phyloP scores from a whole-genome alignment of 495 filamentous ascomycete species.

The Tuber microsphaerosporum region DNA sequence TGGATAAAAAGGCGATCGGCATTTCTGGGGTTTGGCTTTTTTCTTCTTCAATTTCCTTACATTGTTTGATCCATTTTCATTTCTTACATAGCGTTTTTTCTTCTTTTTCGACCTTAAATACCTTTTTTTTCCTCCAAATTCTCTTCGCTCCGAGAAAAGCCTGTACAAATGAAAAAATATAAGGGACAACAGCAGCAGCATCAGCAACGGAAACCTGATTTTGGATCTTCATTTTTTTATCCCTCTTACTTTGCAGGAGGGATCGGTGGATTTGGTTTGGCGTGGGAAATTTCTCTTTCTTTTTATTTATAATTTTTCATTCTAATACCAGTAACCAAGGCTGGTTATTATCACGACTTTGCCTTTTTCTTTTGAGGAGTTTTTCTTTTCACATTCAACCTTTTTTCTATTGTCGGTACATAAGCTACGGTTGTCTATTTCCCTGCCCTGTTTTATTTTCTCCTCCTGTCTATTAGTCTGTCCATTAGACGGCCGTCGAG shows the following conservation, averaged over 20 bases:
- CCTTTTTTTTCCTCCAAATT: not conserved
- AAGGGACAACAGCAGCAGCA: not conserved
- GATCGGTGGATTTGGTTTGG: not conserved
- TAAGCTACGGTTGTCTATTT: not conserved
- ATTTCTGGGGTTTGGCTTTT: slow-evolving; percentile 28
- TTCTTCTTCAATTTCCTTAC: slow-evolving; percentile 7
- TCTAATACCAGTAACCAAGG: not conserved
- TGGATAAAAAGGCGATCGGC: slow-evolving; percentile 34
- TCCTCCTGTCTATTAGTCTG: not conserved
- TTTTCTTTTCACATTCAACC: not conserved
- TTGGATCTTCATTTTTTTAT: not conserved
- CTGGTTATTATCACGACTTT: not conserved
- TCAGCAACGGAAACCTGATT: not conserved
- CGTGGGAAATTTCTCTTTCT: not conserved
- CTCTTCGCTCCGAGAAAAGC: not conserved
- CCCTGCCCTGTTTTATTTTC: not conserved
- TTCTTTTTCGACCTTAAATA: not conserved
- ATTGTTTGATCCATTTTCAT: not conserved
- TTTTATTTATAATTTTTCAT: too few relatives aligned
- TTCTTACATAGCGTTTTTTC: not conserved
- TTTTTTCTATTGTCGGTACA: not conserved
- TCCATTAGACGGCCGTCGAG: not conserved
- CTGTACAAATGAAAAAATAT: slow-evolving; percentile 2
- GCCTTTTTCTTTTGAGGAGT: not conserved
- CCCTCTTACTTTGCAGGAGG: not conserved